phyloP scores from a whole-genome alignment of 148 eudicot species.

The Polygonum aviculare region DNA sequence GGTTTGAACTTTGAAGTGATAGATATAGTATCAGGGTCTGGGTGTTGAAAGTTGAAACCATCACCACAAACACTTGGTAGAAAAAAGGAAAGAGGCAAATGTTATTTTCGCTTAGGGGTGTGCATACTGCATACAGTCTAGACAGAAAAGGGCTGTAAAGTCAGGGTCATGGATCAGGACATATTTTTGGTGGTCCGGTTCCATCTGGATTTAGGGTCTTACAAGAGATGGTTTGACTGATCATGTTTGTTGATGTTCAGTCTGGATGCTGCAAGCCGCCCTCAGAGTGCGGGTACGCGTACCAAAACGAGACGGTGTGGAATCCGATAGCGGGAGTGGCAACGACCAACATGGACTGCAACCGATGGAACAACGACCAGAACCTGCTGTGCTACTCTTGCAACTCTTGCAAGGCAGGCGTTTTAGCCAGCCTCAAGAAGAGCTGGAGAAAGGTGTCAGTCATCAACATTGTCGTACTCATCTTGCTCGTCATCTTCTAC shows the following conservation, averaged over 20 bases:
- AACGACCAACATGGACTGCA: constrained; percentile 44
- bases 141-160: background rate
- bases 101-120: background rate
- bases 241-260: constrained; percentile 20
- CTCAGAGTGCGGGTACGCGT: constrained; percentile 65
- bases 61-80: background rate
- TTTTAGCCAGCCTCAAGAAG: constrained; percentile 69
- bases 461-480: constrained; percentile 64
- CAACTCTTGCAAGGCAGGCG: constrained; percentile 88
- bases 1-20: background rate
- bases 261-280: constrained; percentile 99
- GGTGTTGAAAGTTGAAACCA: background rate
- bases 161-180: background rate
- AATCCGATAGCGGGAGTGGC: constrained; percentile 29
- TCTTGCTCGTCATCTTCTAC: constrained; percentile 70
- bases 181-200: no score
- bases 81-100: background rate
- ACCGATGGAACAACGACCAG: constrained; percentile 73
- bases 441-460: constrained; percentile 93
- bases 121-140: background rate
- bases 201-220: background rate
- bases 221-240: background rate
- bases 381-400: constrained; percentile 58
- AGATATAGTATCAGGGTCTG: background rate
- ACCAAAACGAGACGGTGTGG: constrained; percentile 76